Evolutionary conservation across 2,329 filamentous ascomycete species (phyloP).

Genomic region (Colletotrichum sp.): DNA sequence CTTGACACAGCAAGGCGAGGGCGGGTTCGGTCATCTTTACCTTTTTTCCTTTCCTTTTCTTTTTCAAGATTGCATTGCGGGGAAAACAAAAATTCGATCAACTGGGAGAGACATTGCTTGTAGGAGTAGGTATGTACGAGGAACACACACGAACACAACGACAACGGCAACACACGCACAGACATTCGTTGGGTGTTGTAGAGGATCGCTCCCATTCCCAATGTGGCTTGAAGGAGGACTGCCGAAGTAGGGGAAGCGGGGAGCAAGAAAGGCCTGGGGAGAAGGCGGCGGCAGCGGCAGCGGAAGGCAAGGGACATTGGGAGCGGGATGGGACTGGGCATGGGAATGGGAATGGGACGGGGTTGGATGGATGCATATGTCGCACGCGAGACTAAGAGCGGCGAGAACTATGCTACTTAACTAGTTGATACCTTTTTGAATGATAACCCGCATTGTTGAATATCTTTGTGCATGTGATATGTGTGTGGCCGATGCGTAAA

Average conservation of each 20-base stretch:
- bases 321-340: not conserved
- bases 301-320: not conserved
- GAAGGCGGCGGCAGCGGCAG: not conserved
- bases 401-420: not conserved
- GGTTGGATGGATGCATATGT: slow-evolving; percentile 1
- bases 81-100: slow-evolving; percentile 4
- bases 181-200: not conserved
- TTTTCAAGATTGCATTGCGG: slow-evolving; percentile 11
- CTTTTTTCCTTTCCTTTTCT: not conserved
- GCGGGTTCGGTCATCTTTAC: not conserved
- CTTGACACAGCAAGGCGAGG: slow-evolving; percentile 12
- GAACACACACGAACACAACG: not conserved
- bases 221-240: not conserved
- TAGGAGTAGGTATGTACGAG: slow-evolving; percentile 9
- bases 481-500: not conserved
- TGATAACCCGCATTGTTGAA: slow-evolving; percentile 5
- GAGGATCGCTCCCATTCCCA: not conserved
- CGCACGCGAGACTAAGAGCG: not conserved
- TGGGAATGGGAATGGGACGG: not conserved
- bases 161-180: not conserved
- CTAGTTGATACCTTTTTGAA: slow-evolving; percentile 6
- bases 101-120: slow-evolving; percentile 1
- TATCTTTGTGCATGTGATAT: not conserved
- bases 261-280: not conserved
- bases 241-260: not conserved